These are phyloP conservation scores for Coemansia sp. DNA, from an alignment of 192 early-diverging fungal genomes.

Conservation along the genomic window DNA sequence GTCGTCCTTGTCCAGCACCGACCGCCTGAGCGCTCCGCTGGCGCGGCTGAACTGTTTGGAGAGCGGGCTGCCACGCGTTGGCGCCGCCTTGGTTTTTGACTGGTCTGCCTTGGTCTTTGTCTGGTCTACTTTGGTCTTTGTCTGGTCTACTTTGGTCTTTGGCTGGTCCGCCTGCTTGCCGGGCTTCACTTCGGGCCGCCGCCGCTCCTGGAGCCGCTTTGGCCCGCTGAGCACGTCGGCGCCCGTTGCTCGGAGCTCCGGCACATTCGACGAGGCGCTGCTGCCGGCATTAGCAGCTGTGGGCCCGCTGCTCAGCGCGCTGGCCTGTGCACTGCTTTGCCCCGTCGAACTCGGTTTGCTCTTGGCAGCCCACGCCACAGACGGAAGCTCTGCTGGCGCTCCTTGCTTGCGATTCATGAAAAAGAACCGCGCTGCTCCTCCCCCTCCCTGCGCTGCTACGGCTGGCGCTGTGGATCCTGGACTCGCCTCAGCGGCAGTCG, in stretches of 20 bases:
- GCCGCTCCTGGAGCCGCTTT: constrained; percentile 4
- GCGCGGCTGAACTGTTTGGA: constrained; percentile 5
- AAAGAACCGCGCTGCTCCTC: constrained; percentile 10
- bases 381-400: constrained; percentile 8
- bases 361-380: constrained; percentile 1
- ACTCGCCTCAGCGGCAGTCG: not conserved
- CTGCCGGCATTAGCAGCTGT: not conserved
- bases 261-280: not conserved
- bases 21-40: constrained; percentile 4
- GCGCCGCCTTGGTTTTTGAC: not conserved
- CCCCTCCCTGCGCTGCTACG: not conserved
- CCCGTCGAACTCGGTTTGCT: not conserved
- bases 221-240: not conserved
- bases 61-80: not conserved
- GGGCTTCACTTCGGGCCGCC: not conserved
- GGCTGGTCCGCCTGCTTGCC: not conserved
- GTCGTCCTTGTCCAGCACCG: constrained; percentile 10
- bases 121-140: not conserved
- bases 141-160: not conserved
- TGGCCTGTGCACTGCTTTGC: not conserved
- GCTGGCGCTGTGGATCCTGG: not conserved
- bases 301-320: not conserved
- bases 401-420: constrained; percentile 11
- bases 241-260: not conserved
- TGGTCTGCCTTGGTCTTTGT: not conserved